Evolutionary conservation across 2,329 filamentous ascomycete species (phyloP), one percentile per base, ranked within the genome.

Genomic region (Pseudogymnoascus sp.): DNA sequence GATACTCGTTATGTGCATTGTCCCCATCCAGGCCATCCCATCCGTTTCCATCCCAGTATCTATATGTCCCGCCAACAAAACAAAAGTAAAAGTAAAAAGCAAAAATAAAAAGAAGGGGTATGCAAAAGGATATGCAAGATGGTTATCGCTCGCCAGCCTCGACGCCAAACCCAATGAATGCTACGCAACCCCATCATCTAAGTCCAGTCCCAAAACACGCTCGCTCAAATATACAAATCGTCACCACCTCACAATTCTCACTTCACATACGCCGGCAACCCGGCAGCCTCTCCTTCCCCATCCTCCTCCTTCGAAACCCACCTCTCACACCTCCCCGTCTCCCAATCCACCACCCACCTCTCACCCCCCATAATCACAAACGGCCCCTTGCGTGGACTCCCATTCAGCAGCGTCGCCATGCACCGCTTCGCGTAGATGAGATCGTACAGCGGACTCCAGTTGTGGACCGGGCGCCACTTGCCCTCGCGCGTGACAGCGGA

Each of bases 281-380:
- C 53, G 15, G 62, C 60, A 9, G 35, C 33, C 36, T 21, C 63
- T 13, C 50, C 33, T n/a, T 62, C 60, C 7, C 21, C 35, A 6
- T 7, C 36, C 33, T 61, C 61, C 17, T 11, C 38, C 10, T 63
- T 61, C 44, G 57, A 83, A 17, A 80, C 74, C 19, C 83, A 81
- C 15, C 80, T 76, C 28, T 79, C 76, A 78, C 83, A 81, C 63
- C 78, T 78, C 38, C 83, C 83, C 15, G 82, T 84, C 13, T 74
- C 73, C 83, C 83, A 86, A 75, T 86, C 83, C 47, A 86, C 81
- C 65, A 79, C 78, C 82, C 82, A 86, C 69, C 82, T 78, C 71
- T 82, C 83, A 44, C 82, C 83, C 66, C 81, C 79, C 72, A 77
- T 77, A 69, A 86, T 79, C 64, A 86, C 79, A 67, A 82, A 82